phyloP scores from a whole-genome alignment of 495 filamentous ascomycete genomes.

The Hypoxylon subgilvum region DNA sequence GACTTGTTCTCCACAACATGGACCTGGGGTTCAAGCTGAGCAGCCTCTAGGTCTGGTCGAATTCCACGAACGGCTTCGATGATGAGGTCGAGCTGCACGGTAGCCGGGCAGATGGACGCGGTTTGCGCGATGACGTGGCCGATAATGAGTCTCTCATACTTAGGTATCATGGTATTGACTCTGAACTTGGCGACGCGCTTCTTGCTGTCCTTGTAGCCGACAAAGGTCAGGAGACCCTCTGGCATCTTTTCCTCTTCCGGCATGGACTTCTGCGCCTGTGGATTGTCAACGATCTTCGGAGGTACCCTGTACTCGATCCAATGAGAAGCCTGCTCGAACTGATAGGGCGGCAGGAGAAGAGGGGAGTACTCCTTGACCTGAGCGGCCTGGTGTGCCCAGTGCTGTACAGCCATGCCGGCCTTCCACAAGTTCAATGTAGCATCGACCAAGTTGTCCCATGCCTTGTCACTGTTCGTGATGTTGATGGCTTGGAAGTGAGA shows the following conservation, averaged over 20 bases:
- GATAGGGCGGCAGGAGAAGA: slow-evolving; percentile 52
- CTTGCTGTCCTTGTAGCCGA: slow-evolving; percentile 50
- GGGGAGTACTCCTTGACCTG: slow-evolving; percentile 46
- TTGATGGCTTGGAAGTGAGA: slow-evolving; percentile 54
- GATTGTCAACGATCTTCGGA: slow-evolving; percentile 4
- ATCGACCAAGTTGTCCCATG: slow-evolving; percentile 47
- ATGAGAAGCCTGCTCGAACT: slow-evolving; percentile 47
- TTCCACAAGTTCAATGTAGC: slow-evolving; percentile 58
- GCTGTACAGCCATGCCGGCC: slow-evolving; percentile 43
- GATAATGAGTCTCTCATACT: slow-evolving; percentile 47
- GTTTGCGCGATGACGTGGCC: slow-evolving; percentile 55
- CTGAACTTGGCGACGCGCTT: slow-evolving; percentile 48
- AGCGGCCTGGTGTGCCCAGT: slow-evolving; percentile 55
- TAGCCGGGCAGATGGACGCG: slow-evolving; percentile 57
- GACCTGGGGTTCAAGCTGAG: slow-evolving; percentile 44
- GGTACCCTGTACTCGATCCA: slow-evolving; percentile 44
- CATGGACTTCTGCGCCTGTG: neutral
- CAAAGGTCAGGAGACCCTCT: slow-evolving; percentile 47
- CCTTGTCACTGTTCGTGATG: slow-evolving; percentile 47
- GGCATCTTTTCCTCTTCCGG: slow-evolving; percentile 26
- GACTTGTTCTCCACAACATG: slow-evolving; percentile 47
- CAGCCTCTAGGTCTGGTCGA: slow-evolving; percentile 34
- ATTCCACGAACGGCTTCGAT: slow-evolving; percentile 57
- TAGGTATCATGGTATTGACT: slow-evolving; percentile 53
- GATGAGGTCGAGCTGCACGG: slow-evolving; percentile 53